Evolutionary conservation across 2,329 filamentous ascomycete genomes (phyloP).

Genomic region (Penicillium hesseltinei): DNA sequence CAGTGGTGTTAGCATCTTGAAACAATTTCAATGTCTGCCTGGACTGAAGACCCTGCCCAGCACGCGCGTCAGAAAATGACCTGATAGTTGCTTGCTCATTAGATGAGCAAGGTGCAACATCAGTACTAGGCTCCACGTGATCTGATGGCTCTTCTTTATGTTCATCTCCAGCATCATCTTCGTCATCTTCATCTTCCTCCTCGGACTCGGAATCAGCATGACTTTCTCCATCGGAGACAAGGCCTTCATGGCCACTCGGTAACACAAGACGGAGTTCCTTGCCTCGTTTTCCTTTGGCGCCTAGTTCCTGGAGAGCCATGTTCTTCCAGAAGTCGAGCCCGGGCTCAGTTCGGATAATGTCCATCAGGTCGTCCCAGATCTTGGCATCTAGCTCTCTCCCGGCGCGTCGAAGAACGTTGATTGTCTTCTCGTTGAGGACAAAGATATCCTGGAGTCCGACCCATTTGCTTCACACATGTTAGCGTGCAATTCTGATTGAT

Average conservation of each 20-base stretch:
- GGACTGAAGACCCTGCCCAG: background rate
- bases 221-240: background rate
- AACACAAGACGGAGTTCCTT: slow-evolving; percentile 2
- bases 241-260: slow-evolving; percentile 1
- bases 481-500: background rate
- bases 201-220: background rate
- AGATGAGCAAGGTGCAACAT: background rate
- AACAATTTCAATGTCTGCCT: background rate
- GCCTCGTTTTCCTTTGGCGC: slow-evolving; percentile 10
- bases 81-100: background rate
- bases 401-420: background rate
- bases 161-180: background rate
- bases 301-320: slow-evolving; percentile 10
- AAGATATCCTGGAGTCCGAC: slow-evolving; percentile 6
- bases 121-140: background rate
- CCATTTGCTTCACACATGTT: slow-evolving; percentile 6
- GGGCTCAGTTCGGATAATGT: slow-evolving; percentile 5
- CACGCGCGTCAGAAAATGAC: background rate
- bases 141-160: background rate
- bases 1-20: background rate
- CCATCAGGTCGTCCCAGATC: slow-evolving; percentile 5
- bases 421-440: background rate
- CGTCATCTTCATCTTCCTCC: background rate
- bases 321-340: slow-evolving; percentile 11
- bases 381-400: background rate